Base-by-base conservation (phyloP, 345 rosid species). In the Anastatica hierochuntica region DNA sequence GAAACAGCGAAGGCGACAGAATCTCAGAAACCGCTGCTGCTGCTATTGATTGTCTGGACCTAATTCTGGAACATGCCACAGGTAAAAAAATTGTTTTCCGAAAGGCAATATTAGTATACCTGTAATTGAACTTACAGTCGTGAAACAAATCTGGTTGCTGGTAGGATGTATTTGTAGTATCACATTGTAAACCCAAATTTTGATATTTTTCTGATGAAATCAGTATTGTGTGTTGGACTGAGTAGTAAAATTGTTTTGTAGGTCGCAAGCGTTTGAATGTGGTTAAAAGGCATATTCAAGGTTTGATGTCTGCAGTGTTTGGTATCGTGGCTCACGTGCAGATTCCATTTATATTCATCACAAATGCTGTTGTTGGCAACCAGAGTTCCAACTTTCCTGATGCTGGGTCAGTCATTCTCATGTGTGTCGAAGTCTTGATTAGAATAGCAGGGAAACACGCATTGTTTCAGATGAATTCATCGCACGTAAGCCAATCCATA, bases 41-140 rank as follows among this genome's bases (percentile, higher is more conserved):
- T 56, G 88, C 86, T 64, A 58, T 92, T 49, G 97, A 88, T 62
- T 92, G 81, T 79, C 79, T 92, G 66, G 95, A 85, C 71, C 75
- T 92, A n/a, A 61, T 88, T 73, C 78, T 88, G 53, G 94, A 88
- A 70, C 72, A 78, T 72, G 85, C 68, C 60, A 71, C 95, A 78
- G 94, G 96, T 92, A n/a, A 71, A 62, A 49, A 42, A 5, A 1
- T 36, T 55, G 16, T 63, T 53, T 27, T 38, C 18, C 8, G 4
- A 44, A 43, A 53, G 36, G 41, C 14, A 35, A 43, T 29, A 20
- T 30, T 52, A 9, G 48, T 54, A 31, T 39, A 16, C 14, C 20
- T 55, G 43, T 8, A 37, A 36, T 19, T 17, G 39, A 24, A 26
- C 17, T 43, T 24, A 17, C 13, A 33, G 37, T 52, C 17, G 43